Evolutionary conservation across 352 stramenopile species (phyloP), one percentile per base, ranked within the genome.

Genomic region (Salisapilia sapeloensis): DNA sequence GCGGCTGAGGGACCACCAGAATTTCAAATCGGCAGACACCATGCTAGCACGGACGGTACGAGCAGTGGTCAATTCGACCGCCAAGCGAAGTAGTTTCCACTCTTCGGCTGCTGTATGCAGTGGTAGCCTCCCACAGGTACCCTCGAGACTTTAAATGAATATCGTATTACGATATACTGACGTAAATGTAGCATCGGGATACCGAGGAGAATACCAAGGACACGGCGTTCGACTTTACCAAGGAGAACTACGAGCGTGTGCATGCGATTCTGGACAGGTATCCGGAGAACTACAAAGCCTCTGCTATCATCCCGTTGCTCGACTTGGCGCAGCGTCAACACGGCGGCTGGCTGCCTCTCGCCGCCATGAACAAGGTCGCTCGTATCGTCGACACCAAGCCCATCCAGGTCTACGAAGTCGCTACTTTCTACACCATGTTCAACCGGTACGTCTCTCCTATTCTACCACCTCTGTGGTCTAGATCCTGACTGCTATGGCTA

Each of bases 351-450:
- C 75, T 99, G 23, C 92, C 94, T 5, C 65, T 99, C 6, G 91
- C 93, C 14, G 96, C 96, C 33, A 99, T 99, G 94, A 94, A 99
- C 65, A 99, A 99, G 65, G 95, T 98, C 15, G 86, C 94, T n/a
- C 78, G 94, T 46, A 97, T 99, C 40, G 83, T 97, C n/a, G 93
- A 93, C 21, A 71, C 82, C 25, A 83, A 92, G 46, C 85, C 92
- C 28, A 96, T 97, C 30, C 78, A 94, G 39, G 95, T 99, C 8
- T 99, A 99, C 56, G 94, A 99, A 53, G 96, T 99, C 15, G 95
- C 95, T 13, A 98, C 91, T 22, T 99, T 99, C 57, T 99, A 99
- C 76, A 99, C 96, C 48, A 99, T 99, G 95, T 99, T 99, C 67
- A 99, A 89, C 61, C 50, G 63, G 23, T 48, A n/a, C n/a, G n/a